These are phyloP conservation scores for Boletus sp. DNA, from an alignment of 768 basidiomycete genomes.

Conservation along the genomic window DNA sequence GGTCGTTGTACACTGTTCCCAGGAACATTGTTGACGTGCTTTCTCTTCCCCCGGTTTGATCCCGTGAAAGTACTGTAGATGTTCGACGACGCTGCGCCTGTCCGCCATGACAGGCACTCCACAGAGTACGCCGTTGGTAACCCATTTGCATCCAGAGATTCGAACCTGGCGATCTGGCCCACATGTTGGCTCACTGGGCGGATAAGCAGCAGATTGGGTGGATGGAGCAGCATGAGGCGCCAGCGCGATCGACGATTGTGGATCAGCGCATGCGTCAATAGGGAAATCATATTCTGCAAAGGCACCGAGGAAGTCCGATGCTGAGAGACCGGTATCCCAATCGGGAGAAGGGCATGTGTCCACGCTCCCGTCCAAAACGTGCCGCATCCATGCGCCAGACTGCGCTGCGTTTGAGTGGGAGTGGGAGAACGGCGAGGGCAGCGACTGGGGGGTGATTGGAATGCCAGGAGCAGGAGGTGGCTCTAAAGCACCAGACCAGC, in stretches of 20 bases:
- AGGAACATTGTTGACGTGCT: constrained; percentile 12
- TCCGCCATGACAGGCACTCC: not conserved
- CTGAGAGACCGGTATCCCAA: not conserved
- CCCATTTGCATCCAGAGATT: constrained; percentile 14
- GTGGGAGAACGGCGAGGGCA: not conserved
- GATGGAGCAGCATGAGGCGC: not conserved
- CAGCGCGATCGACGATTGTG: not conserved
- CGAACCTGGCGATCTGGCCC: not conserved
- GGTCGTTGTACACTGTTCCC: constrained; percentile 14
- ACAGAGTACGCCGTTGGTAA: constrained; percentile 6
- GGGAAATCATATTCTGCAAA: not conserved
- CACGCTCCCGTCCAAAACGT: not conserved
- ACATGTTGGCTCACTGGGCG: not conserved
- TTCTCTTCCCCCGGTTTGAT: constrained; percentile 21
- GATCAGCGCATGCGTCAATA: not conserved
- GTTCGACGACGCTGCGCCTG: constrained; percentile 18
- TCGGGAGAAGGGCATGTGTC: not conserved
- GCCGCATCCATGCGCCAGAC: not conserved
- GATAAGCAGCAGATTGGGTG: not conserved
- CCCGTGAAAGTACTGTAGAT: constrained; percentile 14
- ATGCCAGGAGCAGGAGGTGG: not conserved
- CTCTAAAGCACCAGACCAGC: not conserved
- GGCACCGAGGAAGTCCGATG: not conserved
- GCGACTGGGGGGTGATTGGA: not conserved
- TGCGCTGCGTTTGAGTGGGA: not conserved